phyloP scores from a whole-genome alignment of 2,329 filamentous ascomycete genomes.

The Penicillium sp. region DNA sequence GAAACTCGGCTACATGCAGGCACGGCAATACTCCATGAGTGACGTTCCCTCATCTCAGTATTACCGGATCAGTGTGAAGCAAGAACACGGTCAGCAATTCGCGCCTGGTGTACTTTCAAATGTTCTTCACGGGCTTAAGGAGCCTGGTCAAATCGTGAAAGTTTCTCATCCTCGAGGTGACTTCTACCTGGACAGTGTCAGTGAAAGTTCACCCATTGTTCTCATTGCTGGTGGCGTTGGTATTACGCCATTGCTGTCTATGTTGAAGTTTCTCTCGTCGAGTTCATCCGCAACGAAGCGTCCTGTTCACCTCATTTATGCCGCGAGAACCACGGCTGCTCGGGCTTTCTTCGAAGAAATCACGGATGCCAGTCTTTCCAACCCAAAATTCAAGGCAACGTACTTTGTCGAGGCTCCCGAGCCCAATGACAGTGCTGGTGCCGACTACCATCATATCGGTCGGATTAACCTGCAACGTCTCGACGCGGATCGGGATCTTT shows the following conservation, averaged over 20 bases:
- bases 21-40: constrained; percentile 8
- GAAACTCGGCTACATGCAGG: constrained; percentile 4
- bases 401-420: constrained; percentile 1
- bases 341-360: constrained; percentile 22
- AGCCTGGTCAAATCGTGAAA: constrained; percentile 35
- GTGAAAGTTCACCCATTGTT: constrained; percentile 45
- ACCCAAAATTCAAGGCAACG: constrained; percentile 4
- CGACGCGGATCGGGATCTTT: constrained; percentile 7
- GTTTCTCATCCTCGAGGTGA: constrained; percentile 55
- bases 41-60: constrained; percentile 3
- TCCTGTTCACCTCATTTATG: no score
- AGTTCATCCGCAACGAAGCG: no score
- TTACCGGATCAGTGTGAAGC: constrained; percentile 8
- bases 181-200: constrained; percentile 51
- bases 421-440: not conserved
- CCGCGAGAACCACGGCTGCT: constrained; percentile 15
- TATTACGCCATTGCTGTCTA: constrained; percentile 56
- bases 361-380: constrained; percentile 10
- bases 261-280: constrained; percentile 51
- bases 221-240: constrained; percentile 60
- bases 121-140: constrained; percentile 6
- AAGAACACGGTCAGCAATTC: no score
- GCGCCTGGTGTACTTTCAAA: constrained; percentile 8
- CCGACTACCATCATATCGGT: constrained; percentile 4
- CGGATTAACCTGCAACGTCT: constrained; percentile 1